Evolutionary conservation across 306 rosid species (phyloP).

Genomic region (Prunus mongolica): DNA sequence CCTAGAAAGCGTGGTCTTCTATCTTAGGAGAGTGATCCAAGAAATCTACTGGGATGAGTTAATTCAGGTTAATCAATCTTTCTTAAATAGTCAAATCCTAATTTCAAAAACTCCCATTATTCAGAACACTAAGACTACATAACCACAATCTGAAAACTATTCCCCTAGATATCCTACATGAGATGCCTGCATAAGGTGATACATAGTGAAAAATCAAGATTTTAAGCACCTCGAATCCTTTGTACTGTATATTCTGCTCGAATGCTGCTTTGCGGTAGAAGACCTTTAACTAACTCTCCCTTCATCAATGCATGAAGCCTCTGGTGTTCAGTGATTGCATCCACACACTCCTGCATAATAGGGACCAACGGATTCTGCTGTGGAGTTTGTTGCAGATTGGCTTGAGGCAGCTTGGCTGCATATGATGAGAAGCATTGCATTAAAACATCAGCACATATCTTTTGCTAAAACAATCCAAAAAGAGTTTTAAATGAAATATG

Average conservation of each 20-base stretch:
- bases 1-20: background rate
- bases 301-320: conserved; percentile 85
- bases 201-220: conserved; percentile 6
- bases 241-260: conserved; percentile 81
- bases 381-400: conserved; percentile 50
- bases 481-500: conserved; percentile 13
- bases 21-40: background rate
- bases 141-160: background rate
- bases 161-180: background rate
- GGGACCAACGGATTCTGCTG: conserved; percentile 67
- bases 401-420: conserved; percentile 55
- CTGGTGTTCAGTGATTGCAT: conserved; percentile 85
- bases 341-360: conserved; percentile 76
- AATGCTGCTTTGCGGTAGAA: conserved; percentile 85
- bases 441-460: background rate
- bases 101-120: background rate
- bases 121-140: background rate
- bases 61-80: background rate
- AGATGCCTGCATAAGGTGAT: conserved; percentile 11
- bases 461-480: conserved; percentile 14
- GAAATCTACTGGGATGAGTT: background rate
- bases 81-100: background rate
- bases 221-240: conserved; percentile 68
- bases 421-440: conserved; percentile 22
- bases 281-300: conserved; percentile 93